Base-by-base conservation (phyloP, 2,329 filamentous ascomycete species). In the Zasmidium citrigriseum region DNA sequence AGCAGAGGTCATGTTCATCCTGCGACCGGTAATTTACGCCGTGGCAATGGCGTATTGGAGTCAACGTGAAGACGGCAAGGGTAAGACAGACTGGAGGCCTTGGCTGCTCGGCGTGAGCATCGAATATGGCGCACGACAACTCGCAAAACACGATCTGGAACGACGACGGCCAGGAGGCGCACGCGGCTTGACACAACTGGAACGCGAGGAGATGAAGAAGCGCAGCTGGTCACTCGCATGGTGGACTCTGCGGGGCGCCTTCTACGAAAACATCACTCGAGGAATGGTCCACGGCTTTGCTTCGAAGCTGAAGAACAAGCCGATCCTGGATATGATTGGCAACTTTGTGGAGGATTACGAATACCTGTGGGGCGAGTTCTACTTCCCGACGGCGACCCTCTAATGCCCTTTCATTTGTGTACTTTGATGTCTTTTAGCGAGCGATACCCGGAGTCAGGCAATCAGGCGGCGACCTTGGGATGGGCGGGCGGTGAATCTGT, bases 311-410 rank as follows among this genome's bases (percentile, higher is more conserved):
- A 87, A 81, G 70, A 80, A 86, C 65, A 89, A 88, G 70, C 87
- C 89, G 53, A 81, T 96, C 75, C 84, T 96, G 48, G 87, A 89
- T 64, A 85, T 99, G 72, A 81, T 96, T 22, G 89, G 88, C 9
- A 91, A 90, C 57, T 89, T 99, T 47, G 76, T 98, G 63, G 92
- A 97, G 72, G 95, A 99, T 74, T 99, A 99, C 73, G 91, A 96
- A 75, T 98, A 96, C 73, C 81, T 99, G 27, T 99, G 95, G 95
- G 92, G 97, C 76, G 93, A 96, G 68, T 98, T 97, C 75, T 96
- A 98, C 76, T 99, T 98, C 75, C 82, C 85, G 18, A 88, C 85
- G 1, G 82, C 84, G 23, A 88, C 84, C 4, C 65, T 83, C 61
- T 84, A 70, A 71, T 38, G 46, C 2, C 2, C 16, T 46, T 52